A percentile compares a stretch with the other conserved stretches of the same genome.
These are phyloP conservation scores for Candida sojae DNA, from an alignment of 1,139 yeast species.

Conservation along the genomic window DNA sequence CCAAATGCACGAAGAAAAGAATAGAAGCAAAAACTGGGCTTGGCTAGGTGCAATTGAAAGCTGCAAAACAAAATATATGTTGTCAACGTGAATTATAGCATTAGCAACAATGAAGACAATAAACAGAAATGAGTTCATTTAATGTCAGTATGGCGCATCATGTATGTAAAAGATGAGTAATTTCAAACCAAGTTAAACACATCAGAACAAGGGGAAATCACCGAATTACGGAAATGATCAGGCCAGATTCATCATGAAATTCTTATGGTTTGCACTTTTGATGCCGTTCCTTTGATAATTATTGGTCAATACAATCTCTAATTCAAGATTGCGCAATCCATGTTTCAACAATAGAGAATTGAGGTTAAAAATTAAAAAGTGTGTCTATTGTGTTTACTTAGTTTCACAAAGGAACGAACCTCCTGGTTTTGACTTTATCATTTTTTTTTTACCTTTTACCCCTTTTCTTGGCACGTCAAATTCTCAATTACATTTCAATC, in stretches of 20 bases:
- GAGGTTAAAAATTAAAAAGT: neutral
- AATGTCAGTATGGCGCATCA: too few relatives aligned
- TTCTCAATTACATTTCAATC: neutral
- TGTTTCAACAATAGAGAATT: neutral
- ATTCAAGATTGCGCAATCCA: neutral
- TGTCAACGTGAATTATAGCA: neutral
- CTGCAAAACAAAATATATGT: neutral
- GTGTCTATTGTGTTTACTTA: neutral
- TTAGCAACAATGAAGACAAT: neutral
- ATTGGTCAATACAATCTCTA: neutral
- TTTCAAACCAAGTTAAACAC: too few relatives aligned
- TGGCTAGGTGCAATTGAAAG: neutral
- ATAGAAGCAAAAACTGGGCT: neutral
- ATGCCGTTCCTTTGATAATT: neutral
- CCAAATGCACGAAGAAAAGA: neutral
- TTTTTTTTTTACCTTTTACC: neutral
- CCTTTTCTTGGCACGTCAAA: conserved; percentile 4
- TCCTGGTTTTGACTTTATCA: neutral
- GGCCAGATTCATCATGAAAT: neutral
- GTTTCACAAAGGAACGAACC: neutral
- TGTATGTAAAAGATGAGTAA: too few relatives aligned
- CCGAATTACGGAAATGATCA: neutral
- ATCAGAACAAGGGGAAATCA: too few relatives aligned
- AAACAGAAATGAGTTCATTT: neutral
- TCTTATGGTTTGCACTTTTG: neutral